Conservation (phyloP, 2,329 filamentous ascomycete genomes). For the Helminthosporium solani region DNA sequence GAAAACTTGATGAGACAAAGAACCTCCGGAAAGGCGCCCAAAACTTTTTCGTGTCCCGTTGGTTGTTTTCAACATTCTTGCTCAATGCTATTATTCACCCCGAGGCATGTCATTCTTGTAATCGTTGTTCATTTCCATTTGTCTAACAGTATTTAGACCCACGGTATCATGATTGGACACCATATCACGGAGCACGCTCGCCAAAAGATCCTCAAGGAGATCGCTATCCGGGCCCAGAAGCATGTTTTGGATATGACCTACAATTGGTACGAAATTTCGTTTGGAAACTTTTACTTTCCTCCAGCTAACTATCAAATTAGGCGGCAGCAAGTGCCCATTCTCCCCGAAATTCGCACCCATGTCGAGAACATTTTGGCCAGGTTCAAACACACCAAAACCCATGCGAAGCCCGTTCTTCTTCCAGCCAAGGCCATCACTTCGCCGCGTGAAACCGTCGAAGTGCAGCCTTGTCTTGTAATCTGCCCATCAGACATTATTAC, state of each 20-base stretch:
- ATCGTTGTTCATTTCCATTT: conserved; percentile 6
- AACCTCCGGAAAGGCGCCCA: conserved; percentile 70
- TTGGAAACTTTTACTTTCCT: conserved; percentile 14
- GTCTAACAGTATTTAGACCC: conserved; percentile 50
- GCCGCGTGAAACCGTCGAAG: conserved; percentile 72
- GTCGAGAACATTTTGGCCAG: conserved; percentile 70
- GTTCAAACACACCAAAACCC: conserved; percentile 53
- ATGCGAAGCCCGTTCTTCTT: conserved; percentile 59
- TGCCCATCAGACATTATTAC: conserved; percentile 78
- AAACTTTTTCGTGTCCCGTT: conserved; percentile 83
- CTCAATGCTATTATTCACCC: conserved; percentile 83
- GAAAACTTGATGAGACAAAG: conserved; percentile 69
- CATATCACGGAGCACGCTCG: conserved; percentile 90
- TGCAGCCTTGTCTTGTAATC: conserved; percentile 77
- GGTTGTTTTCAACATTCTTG: conserved; percentile 88
- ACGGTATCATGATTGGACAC: conserved; percentile 75
- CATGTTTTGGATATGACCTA: conserved; percentile 74
- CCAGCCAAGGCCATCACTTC: conserved; percentile 72
- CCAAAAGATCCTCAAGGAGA: conserved; percentile 70
- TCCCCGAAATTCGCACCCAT: conserved; percentile 64
- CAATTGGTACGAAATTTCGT: conserved; percentile 58
- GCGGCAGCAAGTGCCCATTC: conserved; percentile 63
- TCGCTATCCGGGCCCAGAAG: conserved; percentile 77
- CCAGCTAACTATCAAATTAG: conserved; percentile 36
- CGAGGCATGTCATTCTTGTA: conserved; percentile 59